These are phyloP conservation scores for Candida multigemmis DNA, from an alignment of 805 yeast species.

Conservation along the genomic window DNA sequence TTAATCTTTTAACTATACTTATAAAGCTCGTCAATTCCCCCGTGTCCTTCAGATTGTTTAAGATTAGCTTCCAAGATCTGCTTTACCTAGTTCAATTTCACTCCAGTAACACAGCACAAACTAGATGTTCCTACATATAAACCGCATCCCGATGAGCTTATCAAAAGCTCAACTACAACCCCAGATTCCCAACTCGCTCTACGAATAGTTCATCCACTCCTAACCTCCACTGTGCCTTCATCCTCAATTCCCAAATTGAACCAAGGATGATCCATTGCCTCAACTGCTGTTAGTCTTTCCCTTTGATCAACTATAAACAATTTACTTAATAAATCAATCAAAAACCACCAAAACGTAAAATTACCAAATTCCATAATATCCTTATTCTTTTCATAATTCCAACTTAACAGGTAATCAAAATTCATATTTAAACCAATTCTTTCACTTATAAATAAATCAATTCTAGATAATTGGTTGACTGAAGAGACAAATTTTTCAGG, in stretches of 20 bases:
- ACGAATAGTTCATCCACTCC: no score
- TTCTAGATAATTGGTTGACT: conserved; percentile 31
- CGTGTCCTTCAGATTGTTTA: no score
- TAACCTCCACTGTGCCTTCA: conserved; percentile 31
- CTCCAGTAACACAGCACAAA: no score
- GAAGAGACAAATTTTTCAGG: conserved; percentile 27
- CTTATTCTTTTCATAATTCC: conserved; percentile 27
- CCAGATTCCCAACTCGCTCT: no score
- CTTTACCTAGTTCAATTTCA: no score
- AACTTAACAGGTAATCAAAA: conserved; percentile 28
- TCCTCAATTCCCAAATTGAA: conserved; percentile 38
- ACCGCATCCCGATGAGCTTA: no score
- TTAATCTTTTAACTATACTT: no score
- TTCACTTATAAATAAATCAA: conserved; percentile 35
- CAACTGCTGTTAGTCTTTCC: conserved; percentile 29
- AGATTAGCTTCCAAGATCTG: no score
- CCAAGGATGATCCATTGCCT: conserved; percentile 40
- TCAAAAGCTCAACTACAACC: no score
- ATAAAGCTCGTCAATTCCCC: no score
- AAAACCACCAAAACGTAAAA: conserved; percentile 77
- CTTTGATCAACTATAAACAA: conserved; percentile 30
- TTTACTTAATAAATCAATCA: conserved; percentile 35
- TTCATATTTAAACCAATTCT: conserved; percentile 31
- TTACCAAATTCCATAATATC: conserved; percentile 45
- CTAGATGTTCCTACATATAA: no score